phyloP scores from a whole-genome alignment of 768 basidiomycete genomes.

The Mycena chlorophos region DNA sequence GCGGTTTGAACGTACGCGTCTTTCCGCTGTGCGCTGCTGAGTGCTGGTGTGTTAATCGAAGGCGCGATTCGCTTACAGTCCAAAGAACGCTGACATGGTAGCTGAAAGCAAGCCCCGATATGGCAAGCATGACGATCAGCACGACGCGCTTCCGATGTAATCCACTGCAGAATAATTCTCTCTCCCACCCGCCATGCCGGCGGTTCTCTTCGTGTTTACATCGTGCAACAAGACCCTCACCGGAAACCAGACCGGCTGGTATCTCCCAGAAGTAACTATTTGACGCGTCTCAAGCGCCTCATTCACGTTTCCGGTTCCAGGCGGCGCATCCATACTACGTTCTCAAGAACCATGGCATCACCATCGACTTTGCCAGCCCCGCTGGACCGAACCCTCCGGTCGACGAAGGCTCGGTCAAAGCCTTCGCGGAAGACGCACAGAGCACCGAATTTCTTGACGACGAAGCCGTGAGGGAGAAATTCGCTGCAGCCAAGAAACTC shows the following conservation, averaged over 20 bases:
- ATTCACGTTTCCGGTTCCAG: constrained; percentile 54
- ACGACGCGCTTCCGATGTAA: not conserved
- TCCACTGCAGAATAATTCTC: no score
- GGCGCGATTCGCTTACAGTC: constrained; percentile 56
- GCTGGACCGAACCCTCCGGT: constrained; percentile 70
- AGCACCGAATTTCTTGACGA: constrained; percentile 61
- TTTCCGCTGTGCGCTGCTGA: constrained; percentile 59
- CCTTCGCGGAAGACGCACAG: constrained; percentile 56
- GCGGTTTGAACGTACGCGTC: constrained; percentile 94
- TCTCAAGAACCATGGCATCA: constrained; percentile 47
- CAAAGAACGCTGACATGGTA: constrained; percentile 84
- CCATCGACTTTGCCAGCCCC: constrained; percentile 62
- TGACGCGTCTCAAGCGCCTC: not conserved
- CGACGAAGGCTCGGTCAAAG: constrained; percentile 56
- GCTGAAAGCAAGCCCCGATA: not conserved
- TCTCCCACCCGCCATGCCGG: constrained; percentile 33
- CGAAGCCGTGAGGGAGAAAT: constrained; percentile 47
- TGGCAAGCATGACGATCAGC: no score
- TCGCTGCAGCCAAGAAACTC: constrained; percentile 60
- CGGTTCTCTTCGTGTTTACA: constrained; percentile 75
- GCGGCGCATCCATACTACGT: constrained; percentile 72
- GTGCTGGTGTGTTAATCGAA: constrained; percentile 7
- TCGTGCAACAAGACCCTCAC: constrained; percentile 60
- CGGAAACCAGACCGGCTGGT: constrained; percentile 51
- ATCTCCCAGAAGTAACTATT: not conserved